Percentiles rank a stretch among this genome's conserved stretches.
These are phyloP conservation scores for Skeletonema tropicum DNA, from an alignment of 108 stramenopile species.

Conservation along the genomic window DNA sequence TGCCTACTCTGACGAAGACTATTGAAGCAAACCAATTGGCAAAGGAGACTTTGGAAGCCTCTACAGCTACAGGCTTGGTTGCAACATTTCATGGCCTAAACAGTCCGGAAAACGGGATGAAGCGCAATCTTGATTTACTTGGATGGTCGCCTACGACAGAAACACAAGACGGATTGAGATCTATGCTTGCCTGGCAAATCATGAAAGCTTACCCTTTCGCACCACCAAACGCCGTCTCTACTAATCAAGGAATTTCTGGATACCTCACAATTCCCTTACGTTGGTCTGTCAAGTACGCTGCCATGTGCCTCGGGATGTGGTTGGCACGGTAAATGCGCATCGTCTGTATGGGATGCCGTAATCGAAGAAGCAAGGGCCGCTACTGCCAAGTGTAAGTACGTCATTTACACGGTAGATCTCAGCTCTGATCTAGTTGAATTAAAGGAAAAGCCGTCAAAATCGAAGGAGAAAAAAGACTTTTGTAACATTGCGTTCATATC, in stretches of 20 bases:
- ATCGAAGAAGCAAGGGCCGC: constrained; percentile 39
- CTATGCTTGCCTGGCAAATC: constrained; percentile 47
- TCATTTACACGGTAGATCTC: constrained; percentile 71
- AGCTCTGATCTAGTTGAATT: constrained; percentile 45
- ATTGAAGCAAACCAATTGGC: constrained; percentile 13
- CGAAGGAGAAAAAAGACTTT: constrained; percentile 47
- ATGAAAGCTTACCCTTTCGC: constrained; percentile 41
- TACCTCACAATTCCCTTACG: constrained; percentile 18
- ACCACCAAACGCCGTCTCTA: constrained; percentile 6
- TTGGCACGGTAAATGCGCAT: constrained; percentile 34
- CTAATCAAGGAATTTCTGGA: constrained; percentile 18
- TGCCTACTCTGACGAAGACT: constrained; percentile 1
- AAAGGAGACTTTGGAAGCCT: constrained; percentile 12
- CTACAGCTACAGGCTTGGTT: not conserved
- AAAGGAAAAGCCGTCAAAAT: constrained; percentile 42
- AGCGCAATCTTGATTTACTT: constrained; percentile 38
- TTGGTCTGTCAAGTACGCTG: constrained; percentile 30
- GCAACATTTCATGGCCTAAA: constrained; percentile 5
- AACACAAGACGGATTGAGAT: constrained; percentile 33
- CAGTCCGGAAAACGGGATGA: constrained; percentile 23
- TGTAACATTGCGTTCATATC: constrained; percentile 83
- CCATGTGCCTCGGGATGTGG: constrained; percentile 66
- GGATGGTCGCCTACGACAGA: constrained; percentile 43
- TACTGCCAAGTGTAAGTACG: constrained; percentile 55
- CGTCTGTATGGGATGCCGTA: constrained; percentile 53